Evolutionary conservation across 768 basidiomycete genomes (phyloP).

Genomic region (Kwoniella botswanensis): DNA sequence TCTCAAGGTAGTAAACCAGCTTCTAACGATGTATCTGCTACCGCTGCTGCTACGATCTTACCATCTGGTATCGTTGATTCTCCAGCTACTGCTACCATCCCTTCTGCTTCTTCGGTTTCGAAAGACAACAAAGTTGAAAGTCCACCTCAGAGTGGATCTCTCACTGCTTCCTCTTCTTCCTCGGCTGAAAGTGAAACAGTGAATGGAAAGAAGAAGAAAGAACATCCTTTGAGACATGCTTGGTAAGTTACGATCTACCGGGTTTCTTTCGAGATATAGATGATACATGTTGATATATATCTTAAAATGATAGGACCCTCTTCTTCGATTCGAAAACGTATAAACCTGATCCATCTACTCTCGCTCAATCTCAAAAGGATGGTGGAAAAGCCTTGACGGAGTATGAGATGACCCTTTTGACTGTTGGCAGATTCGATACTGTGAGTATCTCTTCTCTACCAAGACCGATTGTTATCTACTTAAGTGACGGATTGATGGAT

Average conservation of each 20-base stretch:
- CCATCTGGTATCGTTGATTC: not conserved
- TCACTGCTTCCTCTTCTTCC: conserved; percentile 2
- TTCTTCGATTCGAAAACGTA: conserved; percentile 80
- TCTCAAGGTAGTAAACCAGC: conserved; percentile 16
- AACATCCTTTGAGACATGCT: conserved; percentile 77
- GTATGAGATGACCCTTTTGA: conserved; percentile 69
- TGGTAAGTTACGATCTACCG: conserved; percentile 67
- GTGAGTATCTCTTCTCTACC: conserved; percentile 54
- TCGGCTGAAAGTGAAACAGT: conserved; percentile 3
- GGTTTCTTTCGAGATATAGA: not conserved
- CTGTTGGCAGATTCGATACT: conserved; percentile 87
- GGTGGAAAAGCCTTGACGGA: conserved; percentile 48
- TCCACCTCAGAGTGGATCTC: conserved; percentile 20
- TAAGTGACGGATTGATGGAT: not conserved
- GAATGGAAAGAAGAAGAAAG: conserved; percentile 19
- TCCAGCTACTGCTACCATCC: conserved; percentile 1
- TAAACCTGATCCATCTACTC: conserved; percentile 63
- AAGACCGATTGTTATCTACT: not conserved
- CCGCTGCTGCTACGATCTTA: not conserved
- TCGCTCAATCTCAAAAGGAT: conserved; percentile 65
- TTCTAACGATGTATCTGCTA: not conserved
- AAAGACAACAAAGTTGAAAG: conserved; percentile 7
- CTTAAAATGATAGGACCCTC: conserved; percentile 69
- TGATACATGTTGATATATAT: not conserved
- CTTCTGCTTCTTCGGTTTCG: not conserved